A percentile compares a stretch with the other conserved stretches of the same genome.
Conservation (phyloP, 2,329 filamentous ascomycete genomes). For the Metarhizium sp. region DNA sequence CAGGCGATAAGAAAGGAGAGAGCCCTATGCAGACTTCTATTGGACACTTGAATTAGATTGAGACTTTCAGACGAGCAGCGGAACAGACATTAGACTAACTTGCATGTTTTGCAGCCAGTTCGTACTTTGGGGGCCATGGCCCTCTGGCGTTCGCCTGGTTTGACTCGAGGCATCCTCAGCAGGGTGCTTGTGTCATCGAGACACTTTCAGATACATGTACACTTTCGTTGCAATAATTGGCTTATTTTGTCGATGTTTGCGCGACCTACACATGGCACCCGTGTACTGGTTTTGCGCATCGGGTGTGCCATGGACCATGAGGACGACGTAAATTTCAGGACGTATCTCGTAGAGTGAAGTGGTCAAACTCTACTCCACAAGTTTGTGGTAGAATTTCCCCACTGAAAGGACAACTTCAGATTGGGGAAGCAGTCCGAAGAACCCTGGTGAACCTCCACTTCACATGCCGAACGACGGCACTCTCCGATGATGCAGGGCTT, state of each 20-base stretch:
- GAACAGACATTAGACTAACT: slow-evolving; percentile 1
- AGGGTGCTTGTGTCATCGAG: background rate
- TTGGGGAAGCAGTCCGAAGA: background rate
- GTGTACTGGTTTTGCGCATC: background rate
- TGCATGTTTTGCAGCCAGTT: slow-evolving; percentile 7
- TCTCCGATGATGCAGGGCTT: background rate
- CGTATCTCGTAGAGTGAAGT: background rate
- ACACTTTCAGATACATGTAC: background rate
- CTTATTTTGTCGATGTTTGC: background rate
- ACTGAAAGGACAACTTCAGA: background rate
- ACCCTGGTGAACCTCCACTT: background rate
- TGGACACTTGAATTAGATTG: background rate
- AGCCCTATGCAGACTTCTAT: background rate
- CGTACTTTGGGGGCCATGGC: slow-evolving; percentile 7
- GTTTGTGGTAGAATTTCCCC: background rate
- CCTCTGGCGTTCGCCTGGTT: slow-evolving; percentile 6
- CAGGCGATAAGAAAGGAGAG: background rate
- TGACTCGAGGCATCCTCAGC: slow-evolving; percentile 5
- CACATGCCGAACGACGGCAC: background rate
- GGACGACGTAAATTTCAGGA: background rate
- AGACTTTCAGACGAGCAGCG: background rate
- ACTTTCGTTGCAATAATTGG: background rate
- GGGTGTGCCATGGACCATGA: no score
- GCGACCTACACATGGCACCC: background rate
- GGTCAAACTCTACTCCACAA: background rate